Percentiles rank a stretch among this genome's conserved stretches.
These are phyloP conservation scores for Aureobasidium sp. DNA, from an alignment of 2,329 filamentous ascomycete species.

Conservation along the genomic window DNA sequence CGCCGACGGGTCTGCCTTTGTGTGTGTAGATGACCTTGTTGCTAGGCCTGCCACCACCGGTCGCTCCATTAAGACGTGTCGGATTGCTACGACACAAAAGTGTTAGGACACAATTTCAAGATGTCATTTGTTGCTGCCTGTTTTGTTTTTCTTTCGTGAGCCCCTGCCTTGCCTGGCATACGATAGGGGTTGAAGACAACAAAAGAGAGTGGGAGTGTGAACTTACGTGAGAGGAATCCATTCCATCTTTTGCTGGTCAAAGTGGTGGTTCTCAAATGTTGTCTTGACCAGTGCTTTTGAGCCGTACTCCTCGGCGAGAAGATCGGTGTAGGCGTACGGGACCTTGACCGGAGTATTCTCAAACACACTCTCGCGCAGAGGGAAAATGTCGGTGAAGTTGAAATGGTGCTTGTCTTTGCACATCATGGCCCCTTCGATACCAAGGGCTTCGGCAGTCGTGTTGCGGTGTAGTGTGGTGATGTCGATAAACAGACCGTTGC, in stretches of 20 bases:
- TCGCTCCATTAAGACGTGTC: background rate
- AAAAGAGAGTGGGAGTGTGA: background rate
- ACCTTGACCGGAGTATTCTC: constrained; percentile 49
- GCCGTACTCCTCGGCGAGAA: constrained; percentile 52
- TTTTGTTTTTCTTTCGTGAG: background rate
- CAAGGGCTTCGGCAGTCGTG: constrained; percentile 31
- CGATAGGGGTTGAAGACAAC: background rate
- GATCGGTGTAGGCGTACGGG: constrained; percentile 49
- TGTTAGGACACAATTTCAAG: background rate
- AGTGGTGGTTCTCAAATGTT: constrained; percentile 39
- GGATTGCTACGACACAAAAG: background rate
- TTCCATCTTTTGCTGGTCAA: constrained; percentile 29
- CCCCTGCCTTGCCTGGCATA: constrained; percentile 8
- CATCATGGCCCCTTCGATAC: constrained; percentile 40
- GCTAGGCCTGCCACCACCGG: background rate
- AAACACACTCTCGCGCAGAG: constrained; percentile 48
- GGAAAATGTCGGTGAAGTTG: constrained; percentile 48
- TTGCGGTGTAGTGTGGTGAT: constrained; percentile 51
- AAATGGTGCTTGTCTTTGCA: constrained; percentile 54
- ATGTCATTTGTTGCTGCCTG: background rate
- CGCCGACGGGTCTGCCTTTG: background rate
- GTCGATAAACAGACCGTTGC: constrained; percentile 55
- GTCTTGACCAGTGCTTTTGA: constrained; percentile 40
- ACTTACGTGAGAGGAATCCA: constrained; percentile 25
- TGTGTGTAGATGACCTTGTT: constrained; percentile 10